phyloP scores from a whole-genome alignment of 2,329 filamentous ascomycete species.

The Cytospora paraplurivora region DNA sequence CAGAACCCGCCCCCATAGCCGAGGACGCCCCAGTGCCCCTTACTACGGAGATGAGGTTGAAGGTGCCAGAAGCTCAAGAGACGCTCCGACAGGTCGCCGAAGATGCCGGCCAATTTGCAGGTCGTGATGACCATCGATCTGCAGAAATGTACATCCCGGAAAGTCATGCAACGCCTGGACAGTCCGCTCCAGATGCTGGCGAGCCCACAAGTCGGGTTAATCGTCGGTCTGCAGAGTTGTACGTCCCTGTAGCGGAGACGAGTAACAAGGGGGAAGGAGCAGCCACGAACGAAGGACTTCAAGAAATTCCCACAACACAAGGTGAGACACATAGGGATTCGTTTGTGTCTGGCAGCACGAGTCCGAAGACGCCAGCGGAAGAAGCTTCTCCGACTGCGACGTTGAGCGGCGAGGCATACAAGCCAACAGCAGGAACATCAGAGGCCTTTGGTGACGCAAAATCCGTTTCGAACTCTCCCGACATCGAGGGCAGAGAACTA shows the following conservation, averaged over 20 bases:
- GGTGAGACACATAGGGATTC: background rate
- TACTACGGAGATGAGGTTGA: background rate
- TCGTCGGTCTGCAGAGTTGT: slow-evolving; percentile 12
- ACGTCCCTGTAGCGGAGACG: background rate
- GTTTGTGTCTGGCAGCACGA: background rate
- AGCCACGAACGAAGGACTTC: background rate
- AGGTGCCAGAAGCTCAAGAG: background rate
- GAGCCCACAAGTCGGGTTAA: background rate
- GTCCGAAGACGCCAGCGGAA: background rate
- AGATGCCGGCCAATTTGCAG: background rate
- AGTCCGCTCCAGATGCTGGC: background rate
- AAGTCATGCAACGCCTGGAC: slow-evolving; percentile 2
- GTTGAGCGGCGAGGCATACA: background rate
- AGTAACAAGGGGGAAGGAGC: background rate
- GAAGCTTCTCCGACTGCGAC: background rate
- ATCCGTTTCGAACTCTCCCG: slow-evolving; percentile 5
- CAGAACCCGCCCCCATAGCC: slow-evolving; percentile 25
- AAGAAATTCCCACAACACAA: background rate
- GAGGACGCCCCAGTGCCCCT: slow-evolving; percentile 6
- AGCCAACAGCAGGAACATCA: background rate
- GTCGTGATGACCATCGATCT: slow-evolving; percentile 9
- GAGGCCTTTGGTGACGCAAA: background rate
- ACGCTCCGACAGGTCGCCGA: background rate
- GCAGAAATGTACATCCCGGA: slow-evolving; percentile 12
- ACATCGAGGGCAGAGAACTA: slow-evolving; percentile 30